Evolutionary conservation across 257 asterid species (phyloP).

Genomic region (Leonotis leonurus): DNA sequence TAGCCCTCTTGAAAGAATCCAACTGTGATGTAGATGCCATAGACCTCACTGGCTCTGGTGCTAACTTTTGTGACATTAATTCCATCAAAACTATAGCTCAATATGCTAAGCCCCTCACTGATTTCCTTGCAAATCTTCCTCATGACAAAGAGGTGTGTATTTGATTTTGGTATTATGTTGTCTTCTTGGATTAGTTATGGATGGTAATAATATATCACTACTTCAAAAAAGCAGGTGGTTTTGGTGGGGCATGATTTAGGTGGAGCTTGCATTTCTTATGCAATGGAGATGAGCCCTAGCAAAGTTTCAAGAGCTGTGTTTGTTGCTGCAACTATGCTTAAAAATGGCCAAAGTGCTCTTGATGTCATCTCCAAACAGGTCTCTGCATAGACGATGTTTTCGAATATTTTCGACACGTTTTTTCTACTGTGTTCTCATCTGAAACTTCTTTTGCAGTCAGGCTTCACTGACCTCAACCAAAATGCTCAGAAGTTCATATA

Average conservation of each 20-base stretch:
- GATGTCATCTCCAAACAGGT: slow-evolving; percentile 50
- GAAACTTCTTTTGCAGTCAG: slow-evolving; percentile 18
- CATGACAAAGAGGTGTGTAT: slow-evolving; percentile 25
- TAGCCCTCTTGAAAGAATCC: slow-evolving; percentile 45
- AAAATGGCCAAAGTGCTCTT: slow-evolving; percentile 38
- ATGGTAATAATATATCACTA: not conserved
- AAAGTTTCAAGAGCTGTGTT: slow-evolving; percentile 48
- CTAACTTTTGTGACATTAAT: slow-evolving; percentile 41
- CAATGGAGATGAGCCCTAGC: slow-evolving; percentile 44
- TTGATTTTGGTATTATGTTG: not conserved
- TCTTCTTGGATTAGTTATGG: not conserved
- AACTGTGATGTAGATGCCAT: slow-evolving; percentile 43
- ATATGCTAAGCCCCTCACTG: slow-evolving; percentile 44
- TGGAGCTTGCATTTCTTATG: slow-evolving; percentile 49
- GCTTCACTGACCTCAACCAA: slow-evolving; percentile 31
- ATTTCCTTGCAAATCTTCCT: slow-evolving; percentile 36
- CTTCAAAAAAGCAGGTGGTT: slow-evolving; percentile 37
- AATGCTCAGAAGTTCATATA: slow-evolving; percentile 46
- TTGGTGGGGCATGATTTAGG: slow-evolving; percentile 62
- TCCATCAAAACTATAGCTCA: slow-evolving; percentile 31
- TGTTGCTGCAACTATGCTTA: slow-evolving; percentile 55
- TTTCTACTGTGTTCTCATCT: not conserved
- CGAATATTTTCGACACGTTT: not conserved
- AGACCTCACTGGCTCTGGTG: slow-evolving; percentile 55
- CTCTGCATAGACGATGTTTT: not conserved